Evolutionary conservation across 2,329 filamentous ascomycete genomes (phyloP).

Genomic region (Leptographium radiaticola): DNA sequence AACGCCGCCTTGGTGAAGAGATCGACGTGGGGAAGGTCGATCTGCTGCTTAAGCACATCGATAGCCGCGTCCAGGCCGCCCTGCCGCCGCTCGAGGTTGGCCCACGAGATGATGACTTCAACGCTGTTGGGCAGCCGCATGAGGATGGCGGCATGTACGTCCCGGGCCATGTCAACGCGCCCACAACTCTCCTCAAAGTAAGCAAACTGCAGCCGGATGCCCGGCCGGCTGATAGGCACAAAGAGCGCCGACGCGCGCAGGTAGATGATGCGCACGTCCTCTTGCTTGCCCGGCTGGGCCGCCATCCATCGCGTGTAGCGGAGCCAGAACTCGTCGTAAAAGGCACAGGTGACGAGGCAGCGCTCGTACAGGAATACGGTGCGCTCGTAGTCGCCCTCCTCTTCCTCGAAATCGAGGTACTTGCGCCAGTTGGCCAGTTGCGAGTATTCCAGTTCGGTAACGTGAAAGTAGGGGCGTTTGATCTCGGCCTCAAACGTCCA

Average conservation of each 20-base stretch:
- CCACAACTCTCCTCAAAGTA: slow-evolving; percentile 85
- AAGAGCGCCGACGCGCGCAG: slow-evolving; percentile 74
- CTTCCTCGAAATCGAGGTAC: slow-evolving; percentile 91
- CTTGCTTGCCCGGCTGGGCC: slow-evolving; percentile 64
- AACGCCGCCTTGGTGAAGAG: slow-evolving; percentile 74
- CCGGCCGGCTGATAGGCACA: slow-evolving; percentile 74
- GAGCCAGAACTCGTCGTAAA: slow-evolving; percentile 97
- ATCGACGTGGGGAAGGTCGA: slow-evolving; percentile 59
- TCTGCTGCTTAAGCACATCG: slow-evolving; percentile 66
- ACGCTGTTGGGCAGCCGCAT: slow-evolving; percentile 65
- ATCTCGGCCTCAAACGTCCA: slow-evolving; percentile 94
- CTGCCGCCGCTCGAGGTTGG: slow-evolving; percentile 75
- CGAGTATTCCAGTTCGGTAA: slow-evolving; percentile 76
- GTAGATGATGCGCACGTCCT: slow-evolving; percentile 87
- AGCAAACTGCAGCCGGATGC: slow-evolving; percentile 78
- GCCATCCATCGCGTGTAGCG: slow-evolving; percentile 95
- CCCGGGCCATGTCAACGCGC: slow-evolving; percentile 63
- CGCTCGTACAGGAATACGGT: slow-evolving; percentile 83
- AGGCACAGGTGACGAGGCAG: slow-evolving; percentile 80
- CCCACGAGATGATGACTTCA: slow-evolving; percentile 78
- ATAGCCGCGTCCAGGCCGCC: slow-evolving; percentile 74
- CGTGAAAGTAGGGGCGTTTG: slow-evolving; percentile 93
- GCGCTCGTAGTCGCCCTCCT: slow-evolving; percentile 62
- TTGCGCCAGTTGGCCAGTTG: slow-evolving; percentile 89
- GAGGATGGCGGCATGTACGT: slow-evolving; percentile 74